These are phyloP conservation scores for Epicoccum sorghinum DNA, from an alignment of 2,329 filamentous ascomycete species.

Conservation along the genomic window DNA sequence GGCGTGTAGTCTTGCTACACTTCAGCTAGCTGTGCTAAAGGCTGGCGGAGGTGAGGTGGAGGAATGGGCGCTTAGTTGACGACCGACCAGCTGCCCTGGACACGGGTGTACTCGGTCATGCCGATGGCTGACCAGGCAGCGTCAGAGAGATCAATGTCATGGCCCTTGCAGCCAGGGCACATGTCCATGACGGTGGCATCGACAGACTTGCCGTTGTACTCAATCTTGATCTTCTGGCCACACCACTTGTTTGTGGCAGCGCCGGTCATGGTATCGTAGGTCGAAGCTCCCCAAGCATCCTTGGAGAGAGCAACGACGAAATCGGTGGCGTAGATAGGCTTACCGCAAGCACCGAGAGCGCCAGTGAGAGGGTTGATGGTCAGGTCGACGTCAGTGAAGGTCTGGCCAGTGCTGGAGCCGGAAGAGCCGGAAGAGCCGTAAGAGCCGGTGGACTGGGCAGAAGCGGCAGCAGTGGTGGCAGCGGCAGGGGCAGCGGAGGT, in stretches of 20 bases:
- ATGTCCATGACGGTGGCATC: constrained; percentile 41
- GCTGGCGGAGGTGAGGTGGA: constrained; percentile 21
- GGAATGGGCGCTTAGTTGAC: constrained; percentile 24
- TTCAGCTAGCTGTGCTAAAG: constrained; percentile 30
- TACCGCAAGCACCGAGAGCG: constrained; percentile 40
- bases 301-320: constrained; percentile 39
- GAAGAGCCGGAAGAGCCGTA: not conserved
- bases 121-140: constrained; percentile 39
- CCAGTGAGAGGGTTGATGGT: constrained; percentile 44
- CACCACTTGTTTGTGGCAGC: constrained; percentile 43
- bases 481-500: constrained; percentile 8
- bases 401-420: constrained; percentile 9
- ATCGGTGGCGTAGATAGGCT: constrained; percentile 27
- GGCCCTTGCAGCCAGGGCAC: constrained; percentile 42
- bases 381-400: constrained; percentile 29
- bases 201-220: constrained; percentile 37
- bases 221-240: constrained; percentile 40
- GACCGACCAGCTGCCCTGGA: constrained; percentile 35
- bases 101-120: constrained; percentile 28
- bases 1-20: constrained; percentile 19
- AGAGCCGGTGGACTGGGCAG: constrained; percentile 1
- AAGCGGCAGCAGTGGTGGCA: constrained; percentile 6
- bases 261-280: constrained; percentile 40
- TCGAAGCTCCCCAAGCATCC: constrained; percentile 35
- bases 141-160: constrained; percentile 41